These are phyloP conservation scores for Trifolium repens DNA, from an alignment of 306 rosid genomes.

Conservation along the genomic window DNA sequence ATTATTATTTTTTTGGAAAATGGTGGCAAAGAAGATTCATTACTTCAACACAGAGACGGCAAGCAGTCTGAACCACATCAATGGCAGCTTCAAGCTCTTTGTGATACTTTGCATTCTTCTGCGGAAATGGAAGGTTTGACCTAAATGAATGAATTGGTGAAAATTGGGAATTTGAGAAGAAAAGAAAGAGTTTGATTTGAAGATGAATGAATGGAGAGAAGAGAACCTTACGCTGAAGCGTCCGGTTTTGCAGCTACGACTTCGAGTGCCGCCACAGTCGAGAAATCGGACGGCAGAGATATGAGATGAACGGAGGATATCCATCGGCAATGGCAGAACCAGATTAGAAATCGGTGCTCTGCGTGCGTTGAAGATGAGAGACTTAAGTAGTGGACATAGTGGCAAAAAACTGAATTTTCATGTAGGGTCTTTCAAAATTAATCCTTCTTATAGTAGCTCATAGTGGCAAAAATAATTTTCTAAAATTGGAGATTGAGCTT, in stretches of 20 bases:
- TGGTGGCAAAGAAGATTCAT: not conserved
- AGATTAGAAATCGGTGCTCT: not conserved
- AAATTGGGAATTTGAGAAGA: not conserved
- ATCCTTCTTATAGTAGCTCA: no score
- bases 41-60: constrained; percentile 69
- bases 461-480: no score
- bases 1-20: not conserved
- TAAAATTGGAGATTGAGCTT: no score
- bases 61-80: constrained; percentile 72
- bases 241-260: constrained; percentile 16
- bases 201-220: constrained; percentile 7
- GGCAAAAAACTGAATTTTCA: no score
- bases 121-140: constrained; percentile 62
- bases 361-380: not conserved
- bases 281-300: constrained; percentile 52
- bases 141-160: constrained; percentile 32
- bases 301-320: constrained; percentile 50
- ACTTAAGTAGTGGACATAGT: no score
- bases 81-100: constrained; percentile 79
- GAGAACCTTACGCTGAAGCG: constrained; percentile 63
- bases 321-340: constrained; percentile 37
- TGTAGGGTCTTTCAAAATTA: no score
- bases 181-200: not conserved
- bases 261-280: constrained; percentile 16
- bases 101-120: constrained; percentile 56